Evolutionary conservation across 2,329 filamentous ascomycete genomes (phyloP).

Genomic region (Xylariaceae sp.): DNA sequence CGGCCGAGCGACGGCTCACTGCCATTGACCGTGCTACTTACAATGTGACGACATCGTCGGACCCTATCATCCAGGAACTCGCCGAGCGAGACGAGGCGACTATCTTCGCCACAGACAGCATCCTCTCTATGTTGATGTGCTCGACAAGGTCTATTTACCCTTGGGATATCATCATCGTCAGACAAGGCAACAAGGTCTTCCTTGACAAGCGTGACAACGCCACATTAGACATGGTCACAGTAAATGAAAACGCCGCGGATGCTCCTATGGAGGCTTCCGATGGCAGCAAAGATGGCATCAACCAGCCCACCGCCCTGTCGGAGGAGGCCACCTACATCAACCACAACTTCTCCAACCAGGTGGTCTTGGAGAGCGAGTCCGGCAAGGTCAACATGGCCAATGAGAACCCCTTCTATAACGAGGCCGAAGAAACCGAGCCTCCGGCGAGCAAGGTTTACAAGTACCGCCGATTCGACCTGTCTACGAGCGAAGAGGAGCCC

Average conservation of each 20-base stretch:
- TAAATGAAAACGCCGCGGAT: slow-evolving; percentile 97
- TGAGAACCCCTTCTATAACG: slow-evolving; percentile 96
- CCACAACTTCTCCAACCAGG: slow-evolving; percentile 98
- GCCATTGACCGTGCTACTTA: slow-evolving; percentile 92
- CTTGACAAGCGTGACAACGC: slow-evolving; percentile 97
- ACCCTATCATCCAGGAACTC: slow-evolving; percentile 94
- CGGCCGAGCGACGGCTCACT: slow-evolving; percentile 77
- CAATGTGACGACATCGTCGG: slow-evolving; percentile 94
- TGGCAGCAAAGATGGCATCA: slow-evolving; percentile 88
- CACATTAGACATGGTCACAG: slow-evolving; percentile 92
- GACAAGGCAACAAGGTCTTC: slow-evolving; percentile 94
- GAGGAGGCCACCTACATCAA: slow-evolving; percentile 99
- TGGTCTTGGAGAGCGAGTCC: slow-evolving; percentile 74
- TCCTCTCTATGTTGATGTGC: slow-evolving; percentile 99
- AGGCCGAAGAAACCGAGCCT: slow-evolving; percentile 85
- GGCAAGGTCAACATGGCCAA: slow-evolving; percentile 78
- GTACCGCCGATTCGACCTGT: slow-evolving; percentile 95
- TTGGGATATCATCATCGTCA: slow-evolving; percentile 93
- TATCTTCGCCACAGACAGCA: slow-evolving; percentile 94
- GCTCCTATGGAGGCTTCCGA: slow-evolving; percentile 87
- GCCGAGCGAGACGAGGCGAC: slow-evolving; percentile 93
- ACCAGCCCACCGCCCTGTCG: slow-evolving; percentile 86
- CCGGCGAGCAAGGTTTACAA: slow-evolving; percentile 96
- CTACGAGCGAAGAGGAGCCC: slow-evolving; percentile 89
- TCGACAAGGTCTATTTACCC: slow-evolving; percentile 93